These are phyloP conservation scores for Austropuccinia psidii DNA, from an alignment of 1,284 basidiomycete genomes.

Conservation along the genomic window DNA sequence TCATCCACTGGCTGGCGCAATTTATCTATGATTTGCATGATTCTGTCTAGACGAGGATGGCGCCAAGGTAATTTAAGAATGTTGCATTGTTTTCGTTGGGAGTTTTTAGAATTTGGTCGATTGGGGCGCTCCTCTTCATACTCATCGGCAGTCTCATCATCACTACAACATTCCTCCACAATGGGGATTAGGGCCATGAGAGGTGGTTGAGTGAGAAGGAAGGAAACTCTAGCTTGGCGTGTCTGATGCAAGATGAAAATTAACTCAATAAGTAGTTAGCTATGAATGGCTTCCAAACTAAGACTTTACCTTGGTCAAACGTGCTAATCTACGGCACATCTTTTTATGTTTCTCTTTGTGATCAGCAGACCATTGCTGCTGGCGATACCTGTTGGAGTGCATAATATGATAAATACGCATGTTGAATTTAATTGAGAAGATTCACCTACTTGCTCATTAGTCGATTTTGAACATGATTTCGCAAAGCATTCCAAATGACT, in stretches of 20 bases:
- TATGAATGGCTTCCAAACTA: too few species aligned
- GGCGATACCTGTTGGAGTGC: neutral
- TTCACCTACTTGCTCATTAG: neutral
- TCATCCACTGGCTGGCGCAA: neutral
- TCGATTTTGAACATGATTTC: conserved; percentile 18
- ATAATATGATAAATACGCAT: too few species aligned
- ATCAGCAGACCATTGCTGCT: neutral
- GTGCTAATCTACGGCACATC: too few species aligned
- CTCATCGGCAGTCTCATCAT: conserved; percentile 13
- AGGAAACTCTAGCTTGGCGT: too few species aligned
- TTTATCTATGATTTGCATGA: neutral
- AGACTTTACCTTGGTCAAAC: neutral
- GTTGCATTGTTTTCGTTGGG: neutral
- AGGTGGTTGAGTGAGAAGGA: too few species aligned
- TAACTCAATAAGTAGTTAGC: too few species aligned
- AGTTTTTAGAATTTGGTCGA: neutral
- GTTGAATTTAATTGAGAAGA: too few species aligned
- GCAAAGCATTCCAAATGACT: neutral
- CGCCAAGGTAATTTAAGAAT: neutral
- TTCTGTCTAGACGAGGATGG: neutral
- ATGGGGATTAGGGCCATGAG: neutral
- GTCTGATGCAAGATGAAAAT: neutral
- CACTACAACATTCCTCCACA: neutral
- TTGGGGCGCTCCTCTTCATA: neutral
- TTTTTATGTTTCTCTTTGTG: too few species aligned